Evolutionary conservation across 306 rosid genomes (phyloP).

Genomic region (Cucumis melo): DNA sequence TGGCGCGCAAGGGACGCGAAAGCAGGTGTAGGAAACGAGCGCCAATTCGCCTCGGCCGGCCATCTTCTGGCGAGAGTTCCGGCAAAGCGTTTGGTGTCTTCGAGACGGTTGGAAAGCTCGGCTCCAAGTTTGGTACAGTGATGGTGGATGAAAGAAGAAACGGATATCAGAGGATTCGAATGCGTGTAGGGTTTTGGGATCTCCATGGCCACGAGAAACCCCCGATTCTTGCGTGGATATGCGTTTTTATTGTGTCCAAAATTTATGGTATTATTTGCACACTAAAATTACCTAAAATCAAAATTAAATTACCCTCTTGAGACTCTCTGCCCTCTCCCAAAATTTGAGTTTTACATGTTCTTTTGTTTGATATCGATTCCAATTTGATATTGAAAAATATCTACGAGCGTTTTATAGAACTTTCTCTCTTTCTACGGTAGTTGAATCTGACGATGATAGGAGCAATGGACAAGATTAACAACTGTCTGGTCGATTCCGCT

Average conservation of each 20-base stretch:
- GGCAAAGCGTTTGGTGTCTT: constrained; percentile 45
- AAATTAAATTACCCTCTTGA: neutral
- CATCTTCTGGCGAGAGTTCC: constrained; percentile 27
- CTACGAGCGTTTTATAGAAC: too few species aligned
- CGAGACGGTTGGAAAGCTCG: constrained; percentile 44
- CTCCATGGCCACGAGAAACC: constrained; percentile 26
- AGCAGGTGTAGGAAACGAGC: constrained; percentile 4
- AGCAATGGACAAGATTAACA: too few species aligned
- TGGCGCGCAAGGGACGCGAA: constrained; percentile 36
- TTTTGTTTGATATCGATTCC: too few species aligned
- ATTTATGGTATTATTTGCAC: neutral
- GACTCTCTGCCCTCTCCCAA: too few species aligned
- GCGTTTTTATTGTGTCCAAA: neutral
- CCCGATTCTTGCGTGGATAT: neutral
- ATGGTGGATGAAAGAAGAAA: constrained; percentile 58
- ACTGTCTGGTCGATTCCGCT: too few species aligned
- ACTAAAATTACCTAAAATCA: neutral
- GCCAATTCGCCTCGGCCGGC: constrained; percentile 12
- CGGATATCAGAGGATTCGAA: constrained; percentile 49
- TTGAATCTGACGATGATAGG: too few species aligned
- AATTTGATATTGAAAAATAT: too few species aligned
- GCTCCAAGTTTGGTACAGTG: constrained; percentile 47
- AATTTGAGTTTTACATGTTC: too few species aligned
- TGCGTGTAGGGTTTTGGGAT: constrained; percentile 35
- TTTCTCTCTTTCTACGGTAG: too few species aligned